Evolutionary conservation across 1,284 basidiomycete genomes (phyloP), one percentile per base, ranked within the genome.

Genomic region (Amylostereum chailletii): DNA sequence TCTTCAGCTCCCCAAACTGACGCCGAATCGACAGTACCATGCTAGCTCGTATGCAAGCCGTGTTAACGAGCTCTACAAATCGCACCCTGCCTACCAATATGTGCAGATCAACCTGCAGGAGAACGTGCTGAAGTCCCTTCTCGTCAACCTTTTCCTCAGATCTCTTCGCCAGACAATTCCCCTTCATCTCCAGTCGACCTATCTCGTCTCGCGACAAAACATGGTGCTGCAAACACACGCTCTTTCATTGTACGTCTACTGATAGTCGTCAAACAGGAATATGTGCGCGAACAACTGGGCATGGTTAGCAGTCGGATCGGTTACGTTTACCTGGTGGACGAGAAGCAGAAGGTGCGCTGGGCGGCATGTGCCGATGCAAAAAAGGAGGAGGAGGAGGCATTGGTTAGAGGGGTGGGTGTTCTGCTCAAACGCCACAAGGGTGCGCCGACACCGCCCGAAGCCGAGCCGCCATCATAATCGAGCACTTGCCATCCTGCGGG

Each of bases 261-360:
- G 9, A 42, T 33, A 43, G 11, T 9, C 8, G 9, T 27, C 10
- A 7, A 45, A 5, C 39, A 68, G 74, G 86, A 87, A 62, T 87
- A 85, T 52, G 67, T 95, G 37, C 78, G 93, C 38, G 81, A 91
- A 54, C 81, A 84, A 1, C 67, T 97, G 44, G 90, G 90, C 0
- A 85, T 96, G 71, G 80, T 82, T 44, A 99, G 98, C 69, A 87
- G 86, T 62, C 85, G 92, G 57, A 81, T 98, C 34, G 96, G 94
- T 3, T 97, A 97, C 61, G 86, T 95, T 7, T 99, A 89, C 62
- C 75, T 99, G 5, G 80, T 98, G 26, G 95, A 97, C 60, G 78
- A 85, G 60, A 80, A 89, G 52, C 68, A 83, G 52, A 90, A 83
- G 63, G 79, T 99, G 46, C 79, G 96, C 19, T 99, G 95, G 96